phyloP scores from a whole-genome alignment of 2,329 filamentous ascomycete species.

The Scedosporium minutisporum region DNA sequence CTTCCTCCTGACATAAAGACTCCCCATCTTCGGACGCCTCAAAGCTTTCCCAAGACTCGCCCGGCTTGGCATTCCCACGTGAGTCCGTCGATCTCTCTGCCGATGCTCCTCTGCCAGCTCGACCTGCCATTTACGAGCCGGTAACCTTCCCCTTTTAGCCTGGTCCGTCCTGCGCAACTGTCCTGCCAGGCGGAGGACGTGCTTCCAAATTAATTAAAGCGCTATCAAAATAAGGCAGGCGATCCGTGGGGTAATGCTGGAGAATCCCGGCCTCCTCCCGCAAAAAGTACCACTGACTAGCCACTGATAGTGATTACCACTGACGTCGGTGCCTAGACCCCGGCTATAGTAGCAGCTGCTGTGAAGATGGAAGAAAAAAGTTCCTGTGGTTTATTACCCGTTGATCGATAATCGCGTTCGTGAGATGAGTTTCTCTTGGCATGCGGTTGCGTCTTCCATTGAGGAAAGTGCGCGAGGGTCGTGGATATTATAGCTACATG shows the following conservation, averaged over 20 bases:
- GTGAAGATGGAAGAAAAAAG: not conserved
- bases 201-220: constrained; percentile 1
- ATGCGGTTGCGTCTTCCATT: not conserved
- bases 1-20: too few species aligned
- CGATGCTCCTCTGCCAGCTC: not conserved
- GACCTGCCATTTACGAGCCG: not conserved
- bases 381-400: not conserved
- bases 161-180: not conserved
- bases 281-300: not conserved
- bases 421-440: not conserved
- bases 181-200: not conserved
- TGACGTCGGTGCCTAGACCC: not conserved
- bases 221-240: not conserved
- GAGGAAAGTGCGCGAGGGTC: not conserved
- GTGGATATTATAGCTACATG: not conserved
- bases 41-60: not conserved
- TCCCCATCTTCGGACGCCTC: too few species aligned
- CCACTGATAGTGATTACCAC: not conserved
- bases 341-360: not conserved
- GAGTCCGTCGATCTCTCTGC: not conserved
- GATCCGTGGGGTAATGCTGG: not conserved
- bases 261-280: not conserved
- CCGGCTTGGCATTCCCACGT: not conserved
- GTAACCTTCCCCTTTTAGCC: not conserved
- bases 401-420: not conserved